Percentiles rank a stretch among this genome's conserved stretches.
These are phyloP conservation scores for Fraxinus velutina DNA, from an alignment of 305 asterid genomes.

Conservation along the genomic window DNA sequence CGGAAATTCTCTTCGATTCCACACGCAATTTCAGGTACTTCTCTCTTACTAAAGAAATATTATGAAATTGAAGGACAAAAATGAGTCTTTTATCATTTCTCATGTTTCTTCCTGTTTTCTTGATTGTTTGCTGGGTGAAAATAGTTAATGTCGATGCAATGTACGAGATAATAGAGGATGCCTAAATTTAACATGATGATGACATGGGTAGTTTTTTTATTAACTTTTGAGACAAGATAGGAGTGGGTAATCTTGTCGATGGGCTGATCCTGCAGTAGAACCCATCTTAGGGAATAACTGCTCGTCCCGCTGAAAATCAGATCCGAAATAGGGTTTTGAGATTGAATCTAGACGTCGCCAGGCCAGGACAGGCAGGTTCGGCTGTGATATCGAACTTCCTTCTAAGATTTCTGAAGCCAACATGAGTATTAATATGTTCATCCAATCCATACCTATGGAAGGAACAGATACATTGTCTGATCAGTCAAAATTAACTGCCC, in stretches of 20 bases:
- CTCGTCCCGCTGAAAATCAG: neutral
- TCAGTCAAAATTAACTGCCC: neutral
- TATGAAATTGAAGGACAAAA: neutral
- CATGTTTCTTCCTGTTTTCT: neutral
- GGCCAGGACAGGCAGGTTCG: neutral
- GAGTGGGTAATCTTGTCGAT: neutral
- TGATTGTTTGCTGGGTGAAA: neutral
- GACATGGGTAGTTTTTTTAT: neutral
- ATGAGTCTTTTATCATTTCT: neutral
- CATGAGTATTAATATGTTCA: neutral
- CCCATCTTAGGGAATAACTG: neutral
- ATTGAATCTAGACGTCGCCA: neutral
- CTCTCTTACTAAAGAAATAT: neutral
- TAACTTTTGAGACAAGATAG: neutral
- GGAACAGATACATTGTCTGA: neutral
- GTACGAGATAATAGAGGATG: neutral
- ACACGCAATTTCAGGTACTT: constrained; percentile 37
- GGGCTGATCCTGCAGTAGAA: neutral
- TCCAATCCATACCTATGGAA: neutral
- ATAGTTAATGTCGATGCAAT: neutral
- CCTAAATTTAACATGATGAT: neutral
- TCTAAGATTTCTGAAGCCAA: neutral
- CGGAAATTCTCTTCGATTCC: constrained; percentile 25
- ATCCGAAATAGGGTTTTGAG: neutral
- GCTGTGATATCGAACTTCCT: neutral